Percentiles rank a stretch among this genome's conserved stretches.
phyloP scores from a whole-genome alignment of 75 land plant genomes.

The Selaginella moellendorffii region DNA sequence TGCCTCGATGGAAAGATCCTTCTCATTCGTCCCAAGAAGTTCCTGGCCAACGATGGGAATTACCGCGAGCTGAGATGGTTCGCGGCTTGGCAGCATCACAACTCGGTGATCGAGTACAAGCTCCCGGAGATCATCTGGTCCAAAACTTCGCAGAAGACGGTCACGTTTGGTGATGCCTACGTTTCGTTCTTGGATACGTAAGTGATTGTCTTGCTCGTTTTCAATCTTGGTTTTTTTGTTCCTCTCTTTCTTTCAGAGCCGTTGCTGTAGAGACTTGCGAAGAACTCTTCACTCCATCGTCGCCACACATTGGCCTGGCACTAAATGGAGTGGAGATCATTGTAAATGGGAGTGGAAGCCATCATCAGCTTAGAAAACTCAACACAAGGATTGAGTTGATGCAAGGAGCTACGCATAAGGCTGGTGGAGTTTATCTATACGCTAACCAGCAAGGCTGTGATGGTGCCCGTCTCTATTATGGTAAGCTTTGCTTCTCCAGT shows the following conservation, averaged over 20 bases:
- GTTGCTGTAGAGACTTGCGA: conserved; percentile 96
- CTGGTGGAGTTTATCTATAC: conserved; percentile 92
- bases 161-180: conserved; percentile 90
- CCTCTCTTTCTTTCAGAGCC: conserved; percentile 29
- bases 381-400: conserved; percentile 68
- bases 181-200: conserved; percentile 78
- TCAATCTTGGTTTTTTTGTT: not conserved
- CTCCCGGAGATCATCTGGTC: conserved; percentile 54
- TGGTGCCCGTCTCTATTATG: conserved; percentile 96
- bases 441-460: conserved; percentile 98
- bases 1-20: conserved; percentile 72
- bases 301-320: conserved; percentile 85
- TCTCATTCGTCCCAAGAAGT: conserved; percentile 92
- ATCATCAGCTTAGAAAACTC: conserved; percentile 92
- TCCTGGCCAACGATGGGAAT: conserved; percentile 94
- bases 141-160: conserved; percentile 42
- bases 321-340: conserved; percentile 91
- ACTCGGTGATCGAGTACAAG: conserved; percentile 49
- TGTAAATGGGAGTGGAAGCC: conserved; percentile 97
- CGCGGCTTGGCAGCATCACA: conserved; percentile 76
- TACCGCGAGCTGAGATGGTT: conserved; percentile 94
- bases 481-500: conserved; percentile 34
- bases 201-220: too few relatives aligned
- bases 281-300: conserved; percentile 77
- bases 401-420: conserved; percentile 60